Base-by-base conservation (phyloP, 805 yeast species). In the Lipomyces starkeyi region DNA sequence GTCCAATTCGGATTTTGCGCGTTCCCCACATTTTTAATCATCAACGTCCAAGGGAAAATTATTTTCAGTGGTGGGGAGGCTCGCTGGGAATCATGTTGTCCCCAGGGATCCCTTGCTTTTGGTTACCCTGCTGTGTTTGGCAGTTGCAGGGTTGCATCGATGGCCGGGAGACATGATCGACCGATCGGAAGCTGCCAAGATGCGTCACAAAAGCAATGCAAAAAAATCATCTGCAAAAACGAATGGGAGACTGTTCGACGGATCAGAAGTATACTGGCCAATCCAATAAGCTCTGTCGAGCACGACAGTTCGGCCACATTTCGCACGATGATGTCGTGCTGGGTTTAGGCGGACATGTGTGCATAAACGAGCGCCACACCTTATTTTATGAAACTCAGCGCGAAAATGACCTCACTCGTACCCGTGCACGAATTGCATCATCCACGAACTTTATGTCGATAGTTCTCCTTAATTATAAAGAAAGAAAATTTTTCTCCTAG, bases 291-390 rank as follows among this genome's bases (percentile, higher is more conserved):
- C 22, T n/a, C 22, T 14, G 6, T 37, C 17, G 43, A 13, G 17
- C 43, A 37, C 43, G 43, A 37, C 43, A 37, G 7, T 5, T 29
- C 43, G 43, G 43, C 43, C 43, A 37, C 43, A 37, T 37, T 37
- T 37, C 43, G 17, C 43, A 37, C 43, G 43, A 35, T 14, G 32
- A 29, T 29, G 32, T 29, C 32, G 32, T 29, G 7, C 32, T 29
- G 32, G 32, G 32, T 29, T 29, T 29, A 29, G 32, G 6, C 32
- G 7, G 7, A n/a, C 40, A 43, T 43, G 49, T 17, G 49, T n/a
- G 49, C 49, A 43, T 43, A 43, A 63, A 56, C 55, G 59, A 63
- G 65, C 65, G 65, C 65, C 65, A 58, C 65, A 62, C 65, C 61
- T 62, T 62, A 57, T 43, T 43, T 43, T 43, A 43, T 43, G 49